A percentile compares a stretch with the other conserved stretches of the same genome.
These are phyloP conservation scores for Penstemon eatonii DNA, from an alignment of 257 asterid species.

Conservation along the genomic window DNA sequence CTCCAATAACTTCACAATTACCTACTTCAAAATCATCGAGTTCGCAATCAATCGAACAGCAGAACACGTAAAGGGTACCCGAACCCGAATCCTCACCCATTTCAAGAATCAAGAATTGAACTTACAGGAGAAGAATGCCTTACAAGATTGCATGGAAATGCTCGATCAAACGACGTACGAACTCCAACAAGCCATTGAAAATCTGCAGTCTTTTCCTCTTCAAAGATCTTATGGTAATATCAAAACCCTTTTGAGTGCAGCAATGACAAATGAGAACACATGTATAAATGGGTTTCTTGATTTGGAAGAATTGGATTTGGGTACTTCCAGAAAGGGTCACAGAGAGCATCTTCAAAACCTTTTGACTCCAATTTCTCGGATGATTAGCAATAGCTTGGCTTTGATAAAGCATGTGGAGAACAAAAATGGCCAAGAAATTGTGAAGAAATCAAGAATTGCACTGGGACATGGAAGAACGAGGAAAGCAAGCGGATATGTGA, in stretches of 20 bases:
- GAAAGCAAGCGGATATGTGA: conserved; percentile 36
- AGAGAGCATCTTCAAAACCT: conserved; percentile 35
- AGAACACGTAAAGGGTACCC: conserved; percentile 27
- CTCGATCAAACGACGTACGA: conserved; percentile 58
- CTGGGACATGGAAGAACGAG: conserved; percentile 22
- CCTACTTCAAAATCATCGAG: conserved; percentile 32
- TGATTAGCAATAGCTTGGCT: conserved; percentile 68
- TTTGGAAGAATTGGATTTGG: conserved; percentile 35
- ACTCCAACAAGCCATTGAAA: conserved; percentile 41
- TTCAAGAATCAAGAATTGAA: conserved; percentile 40
- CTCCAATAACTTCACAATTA: conserved; percentile 26
- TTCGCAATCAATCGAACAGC: conserved; percentile 38
- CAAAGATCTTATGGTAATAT: conserved; percentile 41
- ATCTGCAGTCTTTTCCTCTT: conserved; percentile 30
- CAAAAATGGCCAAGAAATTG: conserved; percentile 16
- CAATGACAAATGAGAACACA: conserved; percentile 67
- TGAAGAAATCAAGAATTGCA: conserved; percentile 32
- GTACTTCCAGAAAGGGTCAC: conserved; percentile 18
- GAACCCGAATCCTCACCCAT: conserved; percentile 19
- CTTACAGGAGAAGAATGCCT: conserved; percentile 44
- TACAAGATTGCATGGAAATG: conserved; percentile 57
- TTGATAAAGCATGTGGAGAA: conserved; percentile 48
- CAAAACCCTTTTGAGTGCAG: conserved; percentile 64
- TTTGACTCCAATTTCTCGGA: conserved; percentile 51
- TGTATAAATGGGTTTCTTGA: conserved; percentile 72